These are phyloP conservation scores for Tricholoma sp. DNA, from an alignment of 768 basidiomycete species.

Conservation along the genomic window DNA sequence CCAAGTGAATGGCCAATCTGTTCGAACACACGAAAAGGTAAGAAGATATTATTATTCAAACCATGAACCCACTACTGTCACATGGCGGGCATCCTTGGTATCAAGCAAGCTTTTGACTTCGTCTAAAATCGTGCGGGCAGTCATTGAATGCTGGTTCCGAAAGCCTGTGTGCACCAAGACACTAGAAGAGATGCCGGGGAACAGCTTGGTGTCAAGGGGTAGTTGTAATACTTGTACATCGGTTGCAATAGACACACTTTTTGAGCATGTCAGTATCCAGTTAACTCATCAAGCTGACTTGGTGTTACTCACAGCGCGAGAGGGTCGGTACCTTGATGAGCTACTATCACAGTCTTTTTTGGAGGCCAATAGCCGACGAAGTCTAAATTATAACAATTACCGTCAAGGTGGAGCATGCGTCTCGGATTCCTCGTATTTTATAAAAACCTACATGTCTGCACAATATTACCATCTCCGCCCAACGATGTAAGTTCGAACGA, in stretches of 20 bases:
- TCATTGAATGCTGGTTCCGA: constrained; percentile 1
- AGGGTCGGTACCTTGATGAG: constrained; percentile 58
- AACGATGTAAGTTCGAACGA: constrained; percentile 34
- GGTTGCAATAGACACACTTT: not conserved
- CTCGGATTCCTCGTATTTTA: not conserved
- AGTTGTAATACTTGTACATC: not conserved
- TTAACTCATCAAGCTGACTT: not conserved
- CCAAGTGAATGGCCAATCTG: constrained; percentile 49
- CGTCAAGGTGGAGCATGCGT: not conserved
- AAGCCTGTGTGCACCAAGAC: not conserved
- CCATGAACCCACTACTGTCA: constrained; percentile 33
- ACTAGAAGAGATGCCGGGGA: not conserved
- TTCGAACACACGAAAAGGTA: not conserved
- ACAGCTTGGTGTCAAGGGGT: not conserved
- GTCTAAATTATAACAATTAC: constrained; percentile 23
- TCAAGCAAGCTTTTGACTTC: constrained; percentile 26
- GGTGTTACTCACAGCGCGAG: constrained; percentile 36
- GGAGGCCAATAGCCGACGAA: constrained; percentile 53
- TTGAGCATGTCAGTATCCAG: not conserved
- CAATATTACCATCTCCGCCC: constrained; percentile 44
- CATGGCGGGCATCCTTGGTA: constrained; percentile 29
- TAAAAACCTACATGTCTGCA: constrained; percentile 40
- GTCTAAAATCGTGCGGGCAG: constrained; percentile 2
- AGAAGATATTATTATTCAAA: not conserved
- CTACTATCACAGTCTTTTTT: constrained; percentile 47